Evolutionary conservation across 2,329 filamentous ascomycete genomes (phyloP), one percentile per base, ranked within the genome.

Genomic region (Beauveria sp.): DNA sequence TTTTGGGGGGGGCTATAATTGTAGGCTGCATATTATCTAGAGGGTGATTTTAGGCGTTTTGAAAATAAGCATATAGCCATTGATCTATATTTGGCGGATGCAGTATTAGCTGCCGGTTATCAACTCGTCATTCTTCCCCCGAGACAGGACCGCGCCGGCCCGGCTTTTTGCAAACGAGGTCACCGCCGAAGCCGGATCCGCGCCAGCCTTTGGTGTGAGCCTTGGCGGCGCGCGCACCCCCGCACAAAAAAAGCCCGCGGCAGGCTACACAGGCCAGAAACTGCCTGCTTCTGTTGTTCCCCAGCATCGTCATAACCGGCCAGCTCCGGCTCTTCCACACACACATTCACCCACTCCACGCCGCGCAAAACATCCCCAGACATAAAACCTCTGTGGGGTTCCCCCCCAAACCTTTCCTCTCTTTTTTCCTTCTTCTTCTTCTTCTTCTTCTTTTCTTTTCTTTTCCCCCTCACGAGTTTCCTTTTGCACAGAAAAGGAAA

Each of bases 301-400:
- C 56, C 56, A 56, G 12, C 47, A 45, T 52, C 47, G 47, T 59
- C 47, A 45, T 52, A 3, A 12, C 45, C 57, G 57, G 57, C 57
- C 57, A 59, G 38, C 26, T 59, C 57, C 57, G 57, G 56, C 56
- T 45, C 18, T 52, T 34, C 5, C 24, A 38, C 46, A 51, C 51
- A n/a, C 30, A 26, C n/a, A 28, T 50, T 38, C 56, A 59, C 57
- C 30, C n/a, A 20, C n/a, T 22, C 46, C 40, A 43, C 40, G n/a
- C 20, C 16, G 18, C 24, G 9, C 52, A 45, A 49, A 20, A 14
- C 10, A 20, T 12, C 42, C 42, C 42, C 20, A 22, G 10, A 58
- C 20, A 59, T 50, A 45, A 59, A 43, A 16, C 14, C 18, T 47
- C 49, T 24, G 26, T 28, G 6, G 26, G 26, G 26, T n/a, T n/a